Conservation (phyloP, 2,329 filamentous ascomycete genomes). For the Aureobasidium sp. region DNA sequence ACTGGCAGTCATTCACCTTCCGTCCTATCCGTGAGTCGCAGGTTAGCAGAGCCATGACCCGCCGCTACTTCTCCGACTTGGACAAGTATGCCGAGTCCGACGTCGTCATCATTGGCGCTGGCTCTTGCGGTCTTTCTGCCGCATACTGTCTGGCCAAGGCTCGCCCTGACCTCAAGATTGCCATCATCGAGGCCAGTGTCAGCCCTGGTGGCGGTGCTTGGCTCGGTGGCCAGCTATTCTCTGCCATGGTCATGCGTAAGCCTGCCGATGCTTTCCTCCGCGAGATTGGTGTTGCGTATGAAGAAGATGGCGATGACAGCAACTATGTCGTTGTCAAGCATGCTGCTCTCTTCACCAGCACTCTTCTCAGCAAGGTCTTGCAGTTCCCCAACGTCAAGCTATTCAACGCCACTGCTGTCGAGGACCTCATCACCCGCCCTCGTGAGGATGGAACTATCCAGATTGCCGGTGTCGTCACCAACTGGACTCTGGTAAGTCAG, state of each 20-base stretch:
- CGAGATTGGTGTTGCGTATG: conserved; percentile 75
- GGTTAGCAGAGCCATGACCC: conserved; percentile 88
- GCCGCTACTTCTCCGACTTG: conserved; percentile 85
- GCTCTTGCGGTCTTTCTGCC: conserved; percentile 77
- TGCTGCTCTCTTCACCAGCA: conserved; percentile 85
- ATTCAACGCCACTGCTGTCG: conserved; percentile 89
- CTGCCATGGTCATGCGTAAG: conserved; percentile 91
- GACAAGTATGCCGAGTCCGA: conserved; percentile 87
- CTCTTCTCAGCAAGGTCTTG: conserved; percentile 75
- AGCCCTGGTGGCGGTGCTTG: conserved; percentile 79
- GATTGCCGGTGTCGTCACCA: conserved; percentile 85
- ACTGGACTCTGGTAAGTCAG: conserved; percentile 74
- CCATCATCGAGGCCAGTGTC: conserved; percentile 81
- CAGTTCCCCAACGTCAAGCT: conserved; percentile 87
- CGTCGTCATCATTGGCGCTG: conserved; percentile 87
- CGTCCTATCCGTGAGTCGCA: conserved; percentile 84
- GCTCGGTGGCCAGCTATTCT: conserved; percentile 92
- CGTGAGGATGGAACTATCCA: conserved; percentile 50
- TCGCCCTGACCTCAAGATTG: conserved; percentile 85
- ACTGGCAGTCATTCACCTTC: conserved; percentile 79
- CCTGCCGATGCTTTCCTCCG: conserved; percentile 78
- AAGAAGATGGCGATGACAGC: conserved; percentile 61
- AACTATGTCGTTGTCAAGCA: conserved; percentile 91
- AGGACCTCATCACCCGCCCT: conserved; percentile 82
- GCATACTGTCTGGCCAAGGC: conserved; percentile 78